A percentile compares a stretch with the other conserved stretches of the same genome.
phyloP scores from a whole-genome alignment of 768 basidiomycete genomes.

The Gelatoporia subvermispora region DNA sequence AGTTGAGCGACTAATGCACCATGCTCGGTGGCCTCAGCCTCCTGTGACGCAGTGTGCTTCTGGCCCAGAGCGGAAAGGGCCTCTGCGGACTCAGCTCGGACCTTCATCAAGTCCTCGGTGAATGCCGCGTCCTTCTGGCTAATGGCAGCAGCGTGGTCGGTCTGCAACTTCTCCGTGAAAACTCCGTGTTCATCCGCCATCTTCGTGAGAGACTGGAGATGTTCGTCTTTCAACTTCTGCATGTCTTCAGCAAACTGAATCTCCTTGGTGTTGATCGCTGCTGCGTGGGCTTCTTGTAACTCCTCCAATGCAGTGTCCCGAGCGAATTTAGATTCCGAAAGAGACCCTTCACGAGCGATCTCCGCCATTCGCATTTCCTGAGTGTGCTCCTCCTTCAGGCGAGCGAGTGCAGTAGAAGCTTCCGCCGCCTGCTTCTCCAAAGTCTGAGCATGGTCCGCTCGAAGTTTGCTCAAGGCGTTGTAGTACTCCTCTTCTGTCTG shows the following conservation, averaged over 20 bases:
- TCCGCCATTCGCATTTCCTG: slow-evolving; percentile 69
- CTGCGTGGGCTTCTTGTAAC: slow-evolving; percentile 69
- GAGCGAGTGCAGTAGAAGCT: slow-evolving; percentile 55
- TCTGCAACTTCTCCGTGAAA: slow-evolving; percentile 54
- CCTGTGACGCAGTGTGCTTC: slow-evolving; percentile 50
- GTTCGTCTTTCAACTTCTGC: slow-evolving; percentile 61
- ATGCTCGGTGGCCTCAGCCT: slow-evolving; percentile 57
- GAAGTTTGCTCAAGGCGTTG: slow-evolving; percentile 72
- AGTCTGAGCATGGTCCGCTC: slow-evolving; percentile 62
- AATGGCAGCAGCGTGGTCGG: slow-evolving; percentile 55
- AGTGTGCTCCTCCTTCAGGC: slow-evolving; percentile 73
- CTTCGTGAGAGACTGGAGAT: slow-evolving; percentile 44
- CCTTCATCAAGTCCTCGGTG: slow-evolving; percentile 50
- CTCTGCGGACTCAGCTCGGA: slow-evolving; percentile 56
- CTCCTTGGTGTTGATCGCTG: slow-evolving; percentile 65
- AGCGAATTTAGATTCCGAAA: slow-evolving; percentile 71
- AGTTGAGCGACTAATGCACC: slow-evolving; percentile 45
- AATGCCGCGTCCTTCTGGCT: slow-evolving; percentile 61
- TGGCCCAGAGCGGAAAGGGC: slow-evolving; percentile 50
- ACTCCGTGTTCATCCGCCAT: slow-evolving; percentile 57
- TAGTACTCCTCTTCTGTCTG: slow-evolving; percentile 80
- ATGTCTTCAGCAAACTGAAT: slow-evolving; percentile 58
- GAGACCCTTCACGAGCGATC: slow-evolving; percentile 66
- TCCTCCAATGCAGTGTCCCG: slow-evolving; percentile 55
- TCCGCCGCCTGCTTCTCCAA: slow-evolving; percentile 61